These are phyloP conservation scores for Alternaria ventricosa DNA, from an alignment of 2,329 filamentous ascomycete genomes.

Conservation along the genomic window DNA sequence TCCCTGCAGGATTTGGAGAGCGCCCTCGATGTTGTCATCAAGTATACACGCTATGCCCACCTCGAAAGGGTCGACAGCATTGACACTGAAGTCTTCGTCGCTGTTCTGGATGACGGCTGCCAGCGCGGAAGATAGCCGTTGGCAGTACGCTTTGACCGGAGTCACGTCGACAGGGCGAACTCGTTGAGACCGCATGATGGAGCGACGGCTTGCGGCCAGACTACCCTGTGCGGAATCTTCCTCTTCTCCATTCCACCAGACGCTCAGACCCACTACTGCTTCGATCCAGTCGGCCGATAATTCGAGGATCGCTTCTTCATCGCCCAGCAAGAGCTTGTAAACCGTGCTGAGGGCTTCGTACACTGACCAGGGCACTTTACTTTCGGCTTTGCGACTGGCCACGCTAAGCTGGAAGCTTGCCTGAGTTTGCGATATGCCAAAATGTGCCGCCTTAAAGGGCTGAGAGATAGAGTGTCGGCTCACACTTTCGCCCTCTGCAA, in stretches of 20 bases:
- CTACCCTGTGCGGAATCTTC: constrained; percentile 52
- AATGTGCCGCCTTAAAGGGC: constrained; percentile 52
- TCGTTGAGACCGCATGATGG: constrained; percentile 48
- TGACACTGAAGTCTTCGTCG: constrained; percentile 73
- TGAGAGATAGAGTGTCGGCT: constrained; percentile 52
- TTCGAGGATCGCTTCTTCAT: constrained; percentile 75
- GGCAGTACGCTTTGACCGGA: constrained; percentile 72
- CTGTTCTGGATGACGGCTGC: constrained; percentile 69
- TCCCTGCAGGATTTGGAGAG: constrained; percentile 73
- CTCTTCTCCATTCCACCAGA: constrained; percentile 89
- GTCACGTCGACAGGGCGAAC: constrained; percentile 58
- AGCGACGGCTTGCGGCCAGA: constrained; percentile 54
- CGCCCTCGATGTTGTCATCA: constrained; percentile 79
- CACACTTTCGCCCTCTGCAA: constrained; percentile 76
- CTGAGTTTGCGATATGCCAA: constrained; percentile 52
- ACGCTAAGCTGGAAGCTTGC: constrained; percentile 69
- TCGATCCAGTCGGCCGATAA: constrained; percentile 91
- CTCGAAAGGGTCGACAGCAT: constrained; percentile 76
- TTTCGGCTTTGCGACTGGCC: constrained; percentile 76
- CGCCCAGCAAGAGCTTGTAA: constrained; percentile 81
- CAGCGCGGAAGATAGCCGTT: constrained; percentile 75
- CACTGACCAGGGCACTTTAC: constrained; percentile 85
- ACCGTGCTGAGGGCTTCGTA: constrained; percentile 83
- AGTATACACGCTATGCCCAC: constrained; percentile 82
- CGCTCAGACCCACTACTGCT: constrained; percentile 79